Evolutionary conservation across 352 stramenopile species (phyloP), one percentile per base, ranked within the genome.

Genomic region (Elongisporangium prolatum): DNA sequence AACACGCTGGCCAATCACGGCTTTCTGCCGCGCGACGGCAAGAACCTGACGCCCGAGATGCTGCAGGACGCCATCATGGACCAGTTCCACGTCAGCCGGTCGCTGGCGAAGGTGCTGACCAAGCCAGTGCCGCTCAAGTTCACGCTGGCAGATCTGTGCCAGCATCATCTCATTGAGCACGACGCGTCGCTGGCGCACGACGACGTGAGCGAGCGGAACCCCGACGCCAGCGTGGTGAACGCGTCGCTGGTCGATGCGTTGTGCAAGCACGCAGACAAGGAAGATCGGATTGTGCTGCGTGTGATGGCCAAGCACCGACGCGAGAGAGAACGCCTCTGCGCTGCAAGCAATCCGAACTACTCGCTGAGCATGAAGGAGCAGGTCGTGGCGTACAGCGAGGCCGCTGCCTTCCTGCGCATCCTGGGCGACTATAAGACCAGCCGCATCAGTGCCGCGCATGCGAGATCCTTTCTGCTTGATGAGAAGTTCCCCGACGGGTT

Each of bases 1-100:
- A 93, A 93, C 60, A 68, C 77, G 44, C 63, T 93, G 16, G 78
- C 83, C 3, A 93, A 92, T 54, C 83, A 90, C 50, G 80, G 79
- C 0, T 80, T 77, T 51, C 17, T 90, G 2, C 69, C 79, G 1
- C 77, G 84, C 25, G 68, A 88, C 24, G 79, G 79, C 56, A 91
- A 88, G 60, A 52, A 67, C 5, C n/a, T 91, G 9, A 86, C 64
- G 3, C 72, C 69, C 1, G 17, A 70, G 18, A 44, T 84, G 10
- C 59, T 91, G 10, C 67, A 68, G 25, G 7, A 71, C 1, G 68
- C 67, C 17, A 50, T 89, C 24, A 66, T 77, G 14, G 49, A 81
- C 3, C 74, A 89, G 24, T 88, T 76, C 67, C 71, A 86, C 62
- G 7, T 88, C 3, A 68, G 80, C 52, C 48, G 64, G 20, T 48